phyloP scores from a whole-genome alignment of 164 flowering plant genomes.

The Echeveria elegans region DNA sequence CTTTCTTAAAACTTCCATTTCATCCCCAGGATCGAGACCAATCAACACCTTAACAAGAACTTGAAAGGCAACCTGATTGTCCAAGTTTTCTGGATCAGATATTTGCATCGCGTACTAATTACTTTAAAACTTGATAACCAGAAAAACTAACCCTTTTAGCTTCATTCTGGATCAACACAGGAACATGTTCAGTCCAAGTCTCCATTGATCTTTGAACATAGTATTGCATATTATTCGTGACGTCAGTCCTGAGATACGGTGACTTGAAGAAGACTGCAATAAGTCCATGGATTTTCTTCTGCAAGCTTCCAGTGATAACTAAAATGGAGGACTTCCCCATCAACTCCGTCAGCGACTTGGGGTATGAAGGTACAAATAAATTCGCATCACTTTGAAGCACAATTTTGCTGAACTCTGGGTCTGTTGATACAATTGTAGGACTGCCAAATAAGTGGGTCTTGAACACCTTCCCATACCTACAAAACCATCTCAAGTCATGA shows the following conservation, averaged over 20 bases:
- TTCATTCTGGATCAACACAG: constrained; percentile 71
- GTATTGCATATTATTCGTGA: constrained; percentile 63
- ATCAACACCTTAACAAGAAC: constrained; percentile 83
- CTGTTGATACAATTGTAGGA: constrained; percentile 72
- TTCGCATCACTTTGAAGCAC: constrained; percentile 76
- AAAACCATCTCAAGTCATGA: neutral
- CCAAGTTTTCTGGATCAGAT: neutral
- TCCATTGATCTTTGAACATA: constrained; percentile 53
- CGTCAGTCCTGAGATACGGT: constrained; percentile 61
- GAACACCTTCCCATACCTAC: constrained; percentile 93
- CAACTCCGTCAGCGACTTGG: constrained; percentile 73
- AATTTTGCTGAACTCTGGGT: constrained; percentile 69
- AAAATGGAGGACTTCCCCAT: constrained; percentile 90
- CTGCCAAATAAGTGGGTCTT: constrained; percentile 90
- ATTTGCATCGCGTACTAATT: neutral
- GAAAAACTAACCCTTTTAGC: constrained; percentile 57
- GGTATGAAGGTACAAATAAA: constrained; percentile 72
- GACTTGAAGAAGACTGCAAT: constrained; percentile 84
- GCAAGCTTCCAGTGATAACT: constrained; percentile 70
- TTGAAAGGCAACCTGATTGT: constrained; percentile 70
- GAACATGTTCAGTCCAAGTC: constrained; percentile 50
- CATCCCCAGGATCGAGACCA: constrained; percentile 68
- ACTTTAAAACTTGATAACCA: neutral
- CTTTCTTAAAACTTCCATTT: constrained; percentile 64
- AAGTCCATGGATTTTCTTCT: constrained; percentile 78